Evolutionary conservation across 2,329 filamentous ascomycete species (phyloP).

Genomic region (Alternaria sp.): DNA sequence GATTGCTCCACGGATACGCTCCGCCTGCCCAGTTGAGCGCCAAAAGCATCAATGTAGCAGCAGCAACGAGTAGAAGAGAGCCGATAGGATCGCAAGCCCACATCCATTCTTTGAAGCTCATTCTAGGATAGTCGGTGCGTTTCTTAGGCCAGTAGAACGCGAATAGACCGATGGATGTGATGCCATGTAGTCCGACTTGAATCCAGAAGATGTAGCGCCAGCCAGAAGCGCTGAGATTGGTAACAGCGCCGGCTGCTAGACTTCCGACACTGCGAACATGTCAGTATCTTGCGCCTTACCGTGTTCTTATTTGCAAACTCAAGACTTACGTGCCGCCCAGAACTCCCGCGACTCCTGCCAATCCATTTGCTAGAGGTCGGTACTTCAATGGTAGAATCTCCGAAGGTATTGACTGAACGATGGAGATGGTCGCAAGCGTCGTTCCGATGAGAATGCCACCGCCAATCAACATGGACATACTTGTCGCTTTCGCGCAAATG

Average conservation of each 20-base stretch:
- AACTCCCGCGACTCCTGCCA: constrained; percentile 61
- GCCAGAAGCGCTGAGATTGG: constrained; percentile 57
- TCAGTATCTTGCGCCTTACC: neutral
- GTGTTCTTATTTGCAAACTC: fast-evolving
- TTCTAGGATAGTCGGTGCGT: constrained; percentile 34
- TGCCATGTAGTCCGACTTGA: constrained; percentile 63
- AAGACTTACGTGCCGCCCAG: constrained; percentile 61
- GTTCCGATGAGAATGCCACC: constrained; percentile 67
- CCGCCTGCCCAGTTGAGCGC: constrained; percentile 46
- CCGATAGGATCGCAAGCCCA: constrained; percentile 47
- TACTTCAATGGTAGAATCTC: constrained; percentile 67
- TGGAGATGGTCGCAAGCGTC: constrained; percentile 64
- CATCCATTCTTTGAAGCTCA: constrained; percentile 35
- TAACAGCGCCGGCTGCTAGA: constrained; percentile 63
- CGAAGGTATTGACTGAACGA: constrained; percentile 65
- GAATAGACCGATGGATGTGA: constrained; percentile 59
- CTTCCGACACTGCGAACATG: constrained; percentile 54
- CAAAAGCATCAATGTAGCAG: constrained; percentile 40
- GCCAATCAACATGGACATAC: constrained; percentile 65
- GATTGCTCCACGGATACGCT: constrained; percentile 33
- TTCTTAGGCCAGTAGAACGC: constrained; percentile 48
- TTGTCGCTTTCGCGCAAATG: constrained; percentile 63
- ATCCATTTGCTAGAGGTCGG: constrained; percentile 64
- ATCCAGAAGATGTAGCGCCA: constrained; percentile 70
- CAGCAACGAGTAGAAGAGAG: constrained; percentile 34